Evolutionary conservation across 2,329 filamentous ascomycete genomes (phyloP), one percentile per base, ranked within the genome.

Genomic region (Passalora sequoiae): DNA sequence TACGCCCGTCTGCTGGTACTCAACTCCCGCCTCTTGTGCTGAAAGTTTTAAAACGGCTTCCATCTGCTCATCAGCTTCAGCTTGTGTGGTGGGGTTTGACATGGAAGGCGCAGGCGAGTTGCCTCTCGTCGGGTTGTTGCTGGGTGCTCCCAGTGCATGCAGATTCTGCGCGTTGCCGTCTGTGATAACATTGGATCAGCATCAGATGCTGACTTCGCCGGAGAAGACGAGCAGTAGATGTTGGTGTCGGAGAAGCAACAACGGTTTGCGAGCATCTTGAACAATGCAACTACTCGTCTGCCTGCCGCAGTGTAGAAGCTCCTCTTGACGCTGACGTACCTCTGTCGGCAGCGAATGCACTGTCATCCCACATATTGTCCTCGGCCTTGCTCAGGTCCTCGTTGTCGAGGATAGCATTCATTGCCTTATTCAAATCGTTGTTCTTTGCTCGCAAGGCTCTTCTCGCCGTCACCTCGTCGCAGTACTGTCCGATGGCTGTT

Each of bases 1-100:
- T 10, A 78, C 66, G 2, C 78, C 78, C 15, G 67, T 74, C 57
- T 81, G 78, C 42, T 41, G 36, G 16, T 27, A 40, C 10, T 25
- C 29, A 8, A 51, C 19, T n/a, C 16, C 25, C 4, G 17, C 50
- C 16, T 49, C 45, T 32, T 53, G 50, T 19, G 16, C 20, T 17
- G 57, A 60, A 21, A 49, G 41, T n/a, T 49, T 51, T 12, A 63
- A 32, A 7, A 60, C 63, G 32, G 39, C 40, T 13, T 44, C 47
- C 16, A 63, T 30, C 6, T 61, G 50, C 16, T 50, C 52, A 46
- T 65, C 62, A 43, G 60, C 61, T 7, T 63, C 55, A 15, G 54
- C 53, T 44, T 54, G 54, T 17, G 35, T 60, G 15, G 46, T 50
- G 3, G 62, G 60, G n/a, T 54, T 49, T 13, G 44, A 43, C 12